Conservation (phyloP, 345 rosid genomes). For the Toxicodendron radicans region DNA sequence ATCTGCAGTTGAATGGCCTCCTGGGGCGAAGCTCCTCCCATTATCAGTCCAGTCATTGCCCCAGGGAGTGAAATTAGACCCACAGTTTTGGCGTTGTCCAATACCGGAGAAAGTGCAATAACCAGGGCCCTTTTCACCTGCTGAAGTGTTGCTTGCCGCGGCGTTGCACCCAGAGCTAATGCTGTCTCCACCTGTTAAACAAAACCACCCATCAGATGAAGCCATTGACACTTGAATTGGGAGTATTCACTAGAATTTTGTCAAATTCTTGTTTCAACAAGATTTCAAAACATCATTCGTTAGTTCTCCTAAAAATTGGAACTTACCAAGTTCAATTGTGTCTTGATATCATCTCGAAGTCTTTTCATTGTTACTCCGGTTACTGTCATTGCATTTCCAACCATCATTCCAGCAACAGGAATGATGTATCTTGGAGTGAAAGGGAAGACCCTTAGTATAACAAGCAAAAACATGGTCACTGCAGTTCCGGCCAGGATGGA, state of each 20-base stretch:
- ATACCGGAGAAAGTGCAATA: slow-evolving; percentile 77
- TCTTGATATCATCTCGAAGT: slow-evolving; percentile 79
- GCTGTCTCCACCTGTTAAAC: slow-evolving; percentile 75
- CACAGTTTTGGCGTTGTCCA: slow-evolving; percentile 91
- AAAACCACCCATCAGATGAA: neutral
- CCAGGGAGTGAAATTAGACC: slow-evolving; percentile 90
- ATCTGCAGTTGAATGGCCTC: slow-evolving; percentile 95
- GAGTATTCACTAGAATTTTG: neutral
- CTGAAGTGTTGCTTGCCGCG: slow-evolving; percentile 66
- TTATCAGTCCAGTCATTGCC: slow-evolving; percentile 91
- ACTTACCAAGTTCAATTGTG: slow-evolving; percentile 64
- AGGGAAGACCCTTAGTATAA: slow-evolving; percentile 73
- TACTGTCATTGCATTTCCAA: slow-evolving; percentile 90
- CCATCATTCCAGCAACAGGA: slow-evolving; percentile 94
- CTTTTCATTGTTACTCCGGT: slow-evolving; percentile 95
- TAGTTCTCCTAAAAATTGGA: neutral
- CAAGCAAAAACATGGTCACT: slow-evolving; percentile 65
- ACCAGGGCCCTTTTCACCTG: slow-evolving; percentile 80
- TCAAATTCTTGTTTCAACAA: neutral
- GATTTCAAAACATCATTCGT: neutral
- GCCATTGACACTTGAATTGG: neutral
- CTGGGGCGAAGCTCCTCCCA: slow-evolving; percentile 94
- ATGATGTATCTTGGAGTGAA: slow-evolving; percentile 91
- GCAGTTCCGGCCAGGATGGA: slow-evolving; percentile 71
- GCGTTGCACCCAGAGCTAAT: slow-evolving; percentile 87